These are phyloP conservation scores for Hortaea sp. DNA, from an alignment of 2,329 filamentous ascomycete genomes.

Conservation along the genomic window DNA sequence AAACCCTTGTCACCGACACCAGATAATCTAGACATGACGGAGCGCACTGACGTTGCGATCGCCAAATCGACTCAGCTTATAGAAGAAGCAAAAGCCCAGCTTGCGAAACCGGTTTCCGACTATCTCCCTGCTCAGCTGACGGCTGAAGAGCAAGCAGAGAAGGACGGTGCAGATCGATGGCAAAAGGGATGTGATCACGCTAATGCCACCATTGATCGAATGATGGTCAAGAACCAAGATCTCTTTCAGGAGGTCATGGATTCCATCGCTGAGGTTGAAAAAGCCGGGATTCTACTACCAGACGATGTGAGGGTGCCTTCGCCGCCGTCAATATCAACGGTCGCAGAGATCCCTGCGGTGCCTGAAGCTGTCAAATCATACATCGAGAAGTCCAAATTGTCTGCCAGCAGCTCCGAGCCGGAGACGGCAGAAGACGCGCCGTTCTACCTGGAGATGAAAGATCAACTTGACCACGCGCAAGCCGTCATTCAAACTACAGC, in stretches of 20 bases:
- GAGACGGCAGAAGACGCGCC: no score
- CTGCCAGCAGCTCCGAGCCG: no score
- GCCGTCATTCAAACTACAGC: no score
- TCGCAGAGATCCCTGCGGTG: no score
- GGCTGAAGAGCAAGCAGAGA: neutral
- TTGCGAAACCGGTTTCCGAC: neutral
- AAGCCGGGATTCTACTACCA: neutral
- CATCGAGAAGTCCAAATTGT: no score
- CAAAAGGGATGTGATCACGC: neutral
- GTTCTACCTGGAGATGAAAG: no score
- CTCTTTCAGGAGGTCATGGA: neutral
- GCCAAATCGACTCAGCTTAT: constrained; percentile 5
- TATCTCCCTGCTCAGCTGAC: neutral
- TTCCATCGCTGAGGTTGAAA: no score
- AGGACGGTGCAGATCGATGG: neutral
- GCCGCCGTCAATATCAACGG: no score
- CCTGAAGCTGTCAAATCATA: no score
- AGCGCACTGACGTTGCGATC: constrained; percentile 9
- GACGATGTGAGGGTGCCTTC: neutral
- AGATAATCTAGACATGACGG: constrained; percentile 4
- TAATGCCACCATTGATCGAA: neutral
- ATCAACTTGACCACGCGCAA: no score
- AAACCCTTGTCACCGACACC: constrained; percentile 2
- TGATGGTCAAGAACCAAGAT: neutral
- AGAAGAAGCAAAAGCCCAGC: constrained; percentile 5